phyloP scores from a whole-genome alignment of 805 yeast genomes.

The Tetrapisispora namnaoensis region DNA sequence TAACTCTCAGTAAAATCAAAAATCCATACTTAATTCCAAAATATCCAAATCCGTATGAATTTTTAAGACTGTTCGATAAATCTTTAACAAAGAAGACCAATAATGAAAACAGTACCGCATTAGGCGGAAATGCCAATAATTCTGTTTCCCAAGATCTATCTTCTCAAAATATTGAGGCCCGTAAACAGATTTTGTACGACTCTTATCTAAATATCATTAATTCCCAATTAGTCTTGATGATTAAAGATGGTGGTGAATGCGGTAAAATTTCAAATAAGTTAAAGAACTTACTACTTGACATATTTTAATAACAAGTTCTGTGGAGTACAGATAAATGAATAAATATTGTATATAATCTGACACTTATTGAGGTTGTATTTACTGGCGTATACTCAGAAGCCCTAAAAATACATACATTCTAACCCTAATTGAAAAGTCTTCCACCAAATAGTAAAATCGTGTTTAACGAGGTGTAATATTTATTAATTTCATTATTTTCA shows the following conservation, averaged over 20 bases:
- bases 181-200: slow-evolving; percentile 36
- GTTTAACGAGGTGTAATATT: too few species aligned
- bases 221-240: slow-evolving; percentile 39
- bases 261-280: slow-evolving; percentile 41
- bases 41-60: slow-evolving; percentile 53
- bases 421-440: too few species aligned
- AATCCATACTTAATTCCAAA: slow-evolving; percentile 43
- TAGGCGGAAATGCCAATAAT: too few species aligned
- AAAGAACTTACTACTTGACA: slow-evolving; percentile 10
- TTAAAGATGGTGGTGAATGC: slow-evolving; percentile 65
- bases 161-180: slow-evolving; percentile 19
- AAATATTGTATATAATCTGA: too few species aligned
- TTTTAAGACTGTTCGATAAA: slow-evolving; percentile 47
- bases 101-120: not conserved
- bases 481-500: too few species aligned
- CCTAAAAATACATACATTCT: too few species aligned
- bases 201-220: slow-evolving; percentile 40
- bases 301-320: not conserved
- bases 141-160: slow-evolving; percentile 3
- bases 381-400: too few species aligned
- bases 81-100: slow-evolving; percentile 28
- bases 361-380: too few species aligned
- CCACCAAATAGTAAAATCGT: too few species aligned
- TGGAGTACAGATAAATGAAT: too few species aligned
- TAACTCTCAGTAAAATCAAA: not conserved